phyloP scores from a whole-genome alignment of 176 grass and related monocot genomes.

The Canna indica region DNA sequence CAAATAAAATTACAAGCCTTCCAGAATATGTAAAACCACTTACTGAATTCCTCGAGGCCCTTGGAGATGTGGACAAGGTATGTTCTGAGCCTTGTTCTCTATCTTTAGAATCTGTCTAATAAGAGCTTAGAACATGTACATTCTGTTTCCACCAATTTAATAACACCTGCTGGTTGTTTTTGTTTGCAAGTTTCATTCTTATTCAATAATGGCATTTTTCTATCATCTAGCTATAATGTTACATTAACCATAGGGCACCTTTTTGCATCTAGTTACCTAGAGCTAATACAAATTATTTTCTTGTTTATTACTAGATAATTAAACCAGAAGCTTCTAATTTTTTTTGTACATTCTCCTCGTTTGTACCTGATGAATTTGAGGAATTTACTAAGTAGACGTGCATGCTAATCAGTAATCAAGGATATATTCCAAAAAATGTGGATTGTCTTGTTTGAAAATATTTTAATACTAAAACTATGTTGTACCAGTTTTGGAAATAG shows the following conservation, averaged over 20 bases:
- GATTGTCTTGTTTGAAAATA: background rate
- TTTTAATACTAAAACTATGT: background rate
- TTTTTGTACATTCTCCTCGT: background rate
- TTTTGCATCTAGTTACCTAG: background rate
- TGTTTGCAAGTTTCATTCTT: no score
- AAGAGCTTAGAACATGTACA: no score
- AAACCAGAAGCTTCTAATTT: background rate
- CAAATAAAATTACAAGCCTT: constrained; percentile 69
- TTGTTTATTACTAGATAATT: background rate
- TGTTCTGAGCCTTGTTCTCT: background rate
- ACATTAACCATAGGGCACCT: background rate
- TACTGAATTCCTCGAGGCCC: constrained; percentile 54
- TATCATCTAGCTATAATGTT: no score
- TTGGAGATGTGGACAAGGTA: constrained; percentile 73
- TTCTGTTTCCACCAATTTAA: no score
- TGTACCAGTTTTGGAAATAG: background rate
- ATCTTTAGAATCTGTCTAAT: no score
- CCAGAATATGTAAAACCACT: constrained; percentile 73
- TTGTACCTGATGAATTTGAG: background rate
- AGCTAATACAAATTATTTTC: background rate
- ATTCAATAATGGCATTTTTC: no score
- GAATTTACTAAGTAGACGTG: background rate
- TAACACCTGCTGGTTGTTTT: no score
- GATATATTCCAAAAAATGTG: background rate
- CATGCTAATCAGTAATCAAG: background rate